Evolutionary conservation across 2,329 filamentous ascomycete genomes (phyloP).

Genomic region (Fusarium staphyleae): DNA sequence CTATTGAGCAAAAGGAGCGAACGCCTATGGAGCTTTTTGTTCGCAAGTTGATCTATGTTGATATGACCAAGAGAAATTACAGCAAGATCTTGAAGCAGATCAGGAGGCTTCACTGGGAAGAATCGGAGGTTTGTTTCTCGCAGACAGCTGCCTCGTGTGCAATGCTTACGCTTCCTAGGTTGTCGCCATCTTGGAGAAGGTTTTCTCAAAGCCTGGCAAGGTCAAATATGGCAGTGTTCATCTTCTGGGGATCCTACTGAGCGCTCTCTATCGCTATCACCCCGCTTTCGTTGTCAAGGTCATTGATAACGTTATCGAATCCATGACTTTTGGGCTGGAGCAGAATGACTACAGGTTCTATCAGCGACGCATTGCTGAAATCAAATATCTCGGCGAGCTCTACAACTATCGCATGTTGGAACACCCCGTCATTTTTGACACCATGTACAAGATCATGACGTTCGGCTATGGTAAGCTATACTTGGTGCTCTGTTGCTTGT

Average conservation of each 20-base stretch:
- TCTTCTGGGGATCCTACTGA: slow-evolving; percentile 86
- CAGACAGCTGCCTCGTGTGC: too few species aligned
- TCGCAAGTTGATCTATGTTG: slow-evolving; percentile 89
- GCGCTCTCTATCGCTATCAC: slow-evolving; percentile 89
- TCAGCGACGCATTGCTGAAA: slow-evolving; percentile 90
- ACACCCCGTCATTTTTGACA: slow-evolving; percentile 93
- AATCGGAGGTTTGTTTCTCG: slow-evolving; percentile 69
- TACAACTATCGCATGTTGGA: slow-evolving; percentile 99
- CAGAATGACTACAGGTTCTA: slow-evolving; percentile 98
- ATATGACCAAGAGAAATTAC: slow-evolving; percentile 93
- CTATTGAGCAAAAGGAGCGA: slow-evolving; percentile 95
- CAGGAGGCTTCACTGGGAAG: slow-evolving; percentile 96
- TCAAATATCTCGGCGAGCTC: slow-evolving; percentile 94
- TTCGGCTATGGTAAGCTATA: slow-evolving; percentile 76
- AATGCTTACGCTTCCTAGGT: slow-evolving; percentile 54
- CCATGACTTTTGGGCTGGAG: slow-evolving; percentile 86
- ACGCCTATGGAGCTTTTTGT: slow-evolving; percentile 93
- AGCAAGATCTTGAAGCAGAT: slow-evolving; percentile 94
- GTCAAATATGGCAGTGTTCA: slow-evolving; percentile 98
- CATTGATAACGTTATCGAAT: slow-evolving; percentile 90
- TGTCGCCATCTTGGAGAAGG: slow-evolving; percentile 80
- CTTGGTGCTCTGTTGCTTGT: neutral
- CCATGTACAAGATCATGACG: slow-evolving; percentile 90
- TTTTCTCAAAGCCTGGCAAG: slow-evolving; percentile 95
- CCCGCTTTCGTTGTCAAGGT: slow-evolving; percentile 89